These are phyloP conservation scores for Spizellomyces sp. DNA, from an alignment of 192 early-diverging fungal genomes.

Conservation along the genomic window DNA sequence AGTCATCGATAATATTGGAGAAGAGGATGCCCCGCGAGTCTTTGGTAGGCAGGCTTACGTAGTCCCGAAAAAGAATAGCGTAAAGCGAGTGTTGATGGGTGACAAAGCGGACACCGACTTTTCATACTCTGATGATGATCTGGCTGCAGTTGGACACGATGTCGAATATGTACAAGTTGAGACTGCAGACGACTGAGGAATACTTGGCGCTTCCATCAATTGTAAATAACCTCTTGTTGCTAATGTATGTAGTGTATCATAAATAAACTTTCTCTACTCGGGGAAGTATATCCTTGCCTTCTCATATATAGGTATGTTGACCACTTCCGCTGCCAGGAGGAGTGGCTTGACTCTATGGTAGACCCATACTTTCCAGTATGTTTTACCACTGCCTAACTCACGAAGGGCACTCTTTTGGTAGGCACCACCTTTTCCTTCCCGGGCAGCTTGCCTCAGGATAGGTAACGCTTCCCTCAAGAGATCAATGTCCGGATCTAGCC, in stretches of 20 bases:
- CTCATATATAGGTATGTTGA: constrained; percentile 15
- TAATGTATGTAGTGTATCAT: not conserved
- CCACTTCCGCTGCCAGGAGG: constrained; percentile 4
- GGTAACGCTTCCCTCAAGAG: constrained; percentile 67
- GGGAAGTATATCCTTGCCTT: constrained; percentile 19
- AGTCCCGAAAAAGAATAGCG: too few species aligned
- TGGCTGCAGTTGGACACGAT: too few species aligned
- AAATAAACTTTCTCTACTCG: constrained; percentile 10
- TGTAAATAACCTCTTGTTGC: too few species aligned
- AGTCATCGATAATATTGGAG: too few species aligned
- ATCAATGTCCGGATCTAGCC: constrained; percentile 89
- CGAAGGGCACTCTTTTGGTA: not conserved
- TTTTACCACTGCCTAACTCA: not conserved
- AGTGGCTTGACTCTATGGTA: constrained; percentile 15
- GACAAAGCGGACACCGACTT: too few species aligned
- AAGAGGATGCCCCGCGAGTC: too few species aligned
- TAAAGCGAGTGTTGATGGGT: too few species aligned
- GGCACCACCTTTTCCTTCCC: constrained; percentile 8
- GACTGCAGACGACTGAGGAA: too few species aligned
- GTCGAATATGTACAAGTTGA: too few species aligned
- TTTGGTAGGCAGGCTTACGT: too few species aligned
- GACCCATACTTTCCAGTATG: not conserved
- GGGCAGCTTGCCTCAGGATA: constrained; percentile 22
- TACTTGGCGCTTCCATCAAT: too few species aligned
- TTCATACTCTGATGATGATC: too few species aligned